Conservation (phyloP, 2,329 filamentous ascomycete genomes). For the Penicillium nordicum region DNA sequence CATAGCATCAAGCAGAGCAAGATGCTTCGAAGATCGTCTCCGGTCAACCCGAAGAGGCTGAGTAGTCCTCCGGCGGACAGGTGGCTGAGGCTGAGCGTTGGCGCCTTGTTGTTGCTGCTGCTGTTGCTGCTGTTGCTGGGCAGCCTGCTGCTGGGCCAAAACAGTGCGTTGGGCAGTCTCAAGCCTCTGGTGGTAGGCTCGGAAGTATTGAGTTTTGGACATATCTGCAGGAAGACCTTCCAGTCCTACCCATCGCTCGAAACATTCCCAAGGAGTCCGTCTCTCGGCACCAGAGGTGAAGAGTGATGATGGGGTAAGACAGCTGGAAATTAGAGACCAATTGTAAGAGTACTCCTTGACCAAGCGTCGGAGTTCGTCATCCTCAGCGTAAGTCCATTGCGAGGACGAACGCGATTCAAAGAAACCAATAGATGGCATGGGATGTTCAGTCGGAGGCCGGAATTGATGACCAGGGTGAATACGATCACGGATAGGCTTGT, state of each 20-base stretch:
- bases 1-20: constrained; percentile 91
- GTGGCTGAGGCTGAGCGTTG: constrained; percentile 52
- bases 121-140: constrained; percentile 47
- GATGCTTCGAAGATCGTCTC: constrained; percentile 77
- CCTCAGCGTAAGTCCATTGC: constrained; percentile 86
- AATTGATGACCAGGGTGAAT: constrained; percentile 91
- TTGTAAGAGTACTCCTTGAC: constrained; percentile 96
- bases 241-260: constrained; percentile 90
- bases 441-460: constrained; percentile 83
- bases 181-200: constrained; percentile 63
- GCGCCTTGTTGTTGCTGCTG: constrained; percentile 53
- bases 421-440: constrained; percentile 86
- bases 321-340: constrained; percentile 88
- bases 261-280: constrained; percentile 96
- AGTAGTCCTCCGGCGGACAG: constrained; percentile 66
- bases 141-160: constrained; percentile 55
- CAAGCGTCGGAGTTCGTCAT: constrained; percentile 79
- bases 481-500: constrained; percentile 83
- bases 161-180: constrained; percentile 61
- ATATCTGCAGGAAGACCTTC: constrained; percentile 90
- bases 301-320: constrained; percentile 68
- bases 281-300: constrained; percentile 85
- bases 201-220: constrained; percentile 94
- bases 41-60: constrained; percentile 80
- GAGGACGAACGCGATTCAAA: constrained; percentile 84